phyloP scores from a whole-genome alignment of 2,329 filamentous ascomycete species.

The Aspergillus clavatus region DNA sequence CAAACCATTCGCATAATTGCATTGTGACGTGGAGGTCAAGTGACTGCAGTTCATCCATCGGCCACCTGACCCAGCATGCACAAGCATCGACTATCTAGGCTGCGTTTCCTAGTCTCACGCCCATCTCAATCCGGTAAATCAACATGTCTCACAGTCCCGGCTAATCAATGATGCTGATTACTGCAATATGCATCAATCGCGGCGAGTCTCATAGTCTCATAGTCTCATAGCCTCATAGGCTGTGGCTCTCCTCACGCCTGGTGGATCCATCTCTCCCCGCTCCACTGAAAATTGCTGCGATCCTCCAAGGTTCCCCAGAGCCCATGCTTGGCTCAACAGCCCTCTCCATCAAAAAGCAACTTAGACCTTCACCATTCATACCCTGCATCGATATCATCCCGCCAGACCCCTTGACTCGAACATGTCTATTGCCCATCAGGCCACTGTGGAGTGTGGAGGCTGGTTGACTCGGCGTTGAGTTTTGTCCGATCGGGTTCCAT shows the following conservation, averaged over 20 bases:
- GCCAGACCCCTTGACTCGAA: not conserved
- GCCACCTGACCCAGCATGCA: not conserved
- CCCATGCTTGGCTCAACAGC: not conserved
- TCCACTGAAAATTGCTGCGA: slow-evolving; percentile 5
- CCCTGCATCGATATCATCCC: not conserved
- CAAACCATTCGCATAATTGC: not conserved
- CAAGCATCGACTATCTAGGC: not conserved
- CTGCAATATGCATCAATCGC: not conserved
- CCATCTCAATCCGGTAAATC: no score
- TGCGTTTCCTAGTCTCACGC: no score
- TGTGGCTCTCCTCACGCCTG: not conserved
- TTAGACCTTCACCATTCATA: not conserved
- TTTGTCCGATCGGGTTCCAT: no score
- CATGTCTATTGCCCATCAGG: not conserved
- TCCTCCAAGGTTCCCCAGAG: not conserved
- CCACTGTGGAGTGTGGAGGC: not conserved
- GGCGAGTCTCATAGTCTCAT: no score
- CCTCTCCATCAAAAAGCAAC: not conserved
- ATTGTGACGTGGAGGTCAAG: not conserved
- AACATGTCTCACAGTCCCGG: no score
- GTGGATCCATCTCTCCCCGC: slow-evolving; percentile 18
- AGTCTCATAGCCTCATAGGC: slow-evolving; percentile 20
- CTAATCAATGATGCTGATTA: not conserved
- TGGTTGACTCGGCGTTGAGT: not conserved
- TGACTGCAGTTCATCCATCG: not conserved